A percentile compares a stretch with the other conserved stretches of the same genome.
phyloP scores from a whole-genome alignment of 139 green algal genomes.

The Deuterostichococcus epilithicus region DNA sequence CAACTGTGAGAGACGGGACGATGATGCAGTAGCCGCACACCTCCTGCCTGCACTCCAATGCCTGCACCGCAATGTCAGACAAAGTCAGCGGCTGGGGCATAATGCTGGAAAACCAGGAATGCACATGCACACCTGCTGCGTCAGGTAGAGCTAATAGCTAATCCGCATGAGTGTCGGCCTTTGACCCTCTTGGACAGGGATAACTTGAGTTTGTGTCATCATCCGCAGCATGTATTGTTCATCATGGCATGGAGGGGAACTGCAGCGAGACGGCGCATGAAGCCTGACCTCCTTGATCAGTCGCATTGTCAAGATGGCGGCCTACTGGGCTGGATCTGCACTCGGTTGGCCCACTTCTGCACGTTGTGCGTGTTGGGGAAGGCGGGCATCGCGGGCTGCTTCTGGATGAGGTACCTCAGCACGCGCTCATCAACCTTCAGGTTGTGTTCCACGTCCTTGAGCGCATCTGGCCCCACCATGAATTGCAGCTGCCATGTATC shows the following conservation, averaged over 20 bases:
- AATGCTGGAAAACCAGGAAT: not conserved
- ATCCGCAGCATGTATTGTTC: constrained; percentile 9
- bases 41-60: no score
- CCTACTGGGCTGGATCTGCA: no score
- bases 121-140: constrained; percentile 20
- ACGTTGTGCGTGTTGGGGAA: constrained; percentile 34
- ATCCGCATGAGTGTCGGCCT: constrained; percentile 53
- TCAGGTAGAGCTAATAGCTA: constrained; percentile 80
- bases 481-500: constrained; percentile 82
- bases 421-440: constrained; percentile 64
- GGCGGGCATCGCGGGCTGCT: constrained; percentile 25
- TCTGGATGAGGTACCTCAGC: constrained; percentile 65
- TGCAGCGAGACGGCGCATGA: no score
- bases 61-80: no score
- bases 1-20: no score
- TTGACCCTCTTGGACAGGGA: constrained; percentile 65
- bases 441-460: constrained; percentile 53
- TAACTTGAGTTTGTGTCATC: constrained; percentile 54
- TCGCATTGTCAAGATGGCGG: no score
- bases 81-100: no score
- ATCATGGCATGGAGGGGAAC: no score
- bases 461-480: constrained; percentile 23
- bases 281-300: no score
- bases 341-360: constrained; percentile 13
- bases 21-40: no score